Evolutionary conservation across 2,329 filamentous ascomycete genomes (phyloP), one percentile per base, ranked within the genome.

Genomic region (Fusarium tricinctum): DNA sequence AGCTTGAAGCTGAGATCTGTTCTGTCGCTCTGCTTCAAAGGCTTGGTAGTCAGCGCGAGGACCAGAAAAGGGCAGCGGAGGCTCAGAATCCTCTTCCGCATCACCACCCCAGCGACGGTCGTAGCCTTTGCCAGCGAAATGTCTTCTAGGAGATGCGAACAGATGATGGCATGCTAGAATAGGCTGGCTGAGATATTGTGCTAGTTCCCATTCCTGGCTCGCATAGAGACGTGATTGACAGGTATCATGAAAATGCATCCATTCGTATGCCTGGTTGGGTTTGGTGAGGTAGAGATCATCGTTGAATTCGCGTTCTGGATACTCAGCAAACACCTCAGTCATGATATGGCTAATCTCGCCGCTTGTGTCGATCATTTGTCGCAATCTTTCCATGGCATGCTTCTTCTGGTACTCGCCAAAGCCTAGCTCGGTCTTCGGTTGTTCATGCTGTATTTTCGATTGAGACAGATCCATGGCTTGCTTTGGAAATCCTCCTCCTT

Each of bases 171-270:
- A 97, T 5, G 93, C 96, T 3, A 98, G 86, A 17, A 96, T 87
- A 0, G 95, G 91, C 70, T 96, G 92, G 73, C 90, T 92, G 48
- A 98, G 86, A 77, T 99, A 99, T 0, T 93, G 90, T 1, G 87
- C 88, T 17, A 99, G 83, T 78, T 99, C 96, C 92, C 96, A 99
- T 57, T 97, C 94, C 77, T 97, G 95, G 61, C 88, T 90, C n/a
- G 88, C 83, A 76, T 90, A 97, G 2, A 98, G 86, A 39, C 90
- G 89, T 1, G 90, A 89, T 23, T 93, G 93, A 66, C 97, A 89
- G 1, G 84, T 83, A 74, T 98, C 96, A 78, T 97, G 92, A 79
- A 99, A 98, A 78, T 97, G 85, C 56, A 99, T 87, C 96, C 96
- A 99, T 75, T 97, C 95, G 78, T 97, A 97, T 1, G 93, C 93